These are phyloP conservation scores for Scedosporium apiospermum DNA, from an alignment of 2,329 filamentous ascomycete species.

Conservation along the genomic window DNA sequence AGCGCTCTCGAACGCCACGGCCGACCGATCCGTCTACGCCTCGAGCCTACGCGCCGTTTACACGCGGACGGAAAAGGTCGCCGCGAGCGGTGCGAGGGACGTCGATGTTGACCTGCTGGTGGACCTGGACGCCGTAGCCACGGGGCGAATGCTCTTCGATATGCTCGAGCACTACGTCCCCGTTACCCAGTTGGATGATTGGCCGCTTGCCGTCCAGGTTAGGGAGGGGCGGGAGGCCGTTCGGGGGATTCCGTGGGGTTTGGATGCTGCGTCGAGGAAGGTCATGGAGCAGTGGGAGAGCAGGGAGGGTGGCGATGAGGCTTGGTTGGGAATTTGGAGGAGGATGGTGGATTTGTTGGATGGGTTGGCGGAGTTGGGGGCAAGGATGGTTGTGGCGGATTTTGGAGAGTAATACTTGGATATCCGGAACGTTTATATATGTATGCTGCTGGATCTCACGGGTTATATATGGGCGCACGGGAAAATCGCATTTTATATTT, in stretches of 20 bases:
- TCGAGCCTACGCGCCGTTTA: not conserved
- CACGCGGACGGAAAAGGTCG: not conserved
- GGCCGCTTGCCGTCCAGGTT: constrained; percentile 34
- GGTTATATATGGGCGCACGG: not conserved
- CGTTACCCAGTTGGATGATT: constrained; percentile 32
- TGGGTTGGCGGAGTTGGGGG: constrained; percentile 34
- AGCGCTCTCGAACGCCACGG: constrained; percentile 39
- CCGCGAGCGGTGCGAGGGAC: not conserved
- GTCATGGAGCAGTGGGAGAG: constrained; percentile 11
- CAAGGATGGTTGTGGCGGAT: constrained; percentile 30
- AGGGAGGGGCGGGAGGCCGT: constrained; percentile 39
- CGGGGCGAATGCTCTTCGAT: constrained; percentile 43
- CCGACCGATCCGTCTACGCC: constrained; percentile 19
- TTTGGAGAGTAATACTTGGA: constrained; percentile 18
- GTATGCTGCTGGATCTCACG: no score
- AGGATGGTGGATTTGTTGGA: constrained; percentile 38
- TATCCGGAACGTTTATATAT: not conserved
- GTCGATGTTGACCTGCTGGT: constrained; percentile 20
- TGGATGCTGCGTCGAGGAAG: constrained; percentile 5
- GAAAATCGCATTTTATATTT: not conserved
- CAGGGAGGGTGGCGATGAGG: constrained; percentile 26
- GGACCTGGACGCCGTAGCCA: constrained; percentile 40
- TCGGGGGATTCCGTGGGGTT: constrained; percentile 13
- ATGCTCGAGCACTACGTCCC: constrained; percentile 35
- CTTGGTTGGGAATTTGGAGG: constrained; percentile 37